These are phyloP conservation scores for Cicer bijugum DNA, from an alignment of 306 rosid genomes.

Conservation along the genomic window DNA sequence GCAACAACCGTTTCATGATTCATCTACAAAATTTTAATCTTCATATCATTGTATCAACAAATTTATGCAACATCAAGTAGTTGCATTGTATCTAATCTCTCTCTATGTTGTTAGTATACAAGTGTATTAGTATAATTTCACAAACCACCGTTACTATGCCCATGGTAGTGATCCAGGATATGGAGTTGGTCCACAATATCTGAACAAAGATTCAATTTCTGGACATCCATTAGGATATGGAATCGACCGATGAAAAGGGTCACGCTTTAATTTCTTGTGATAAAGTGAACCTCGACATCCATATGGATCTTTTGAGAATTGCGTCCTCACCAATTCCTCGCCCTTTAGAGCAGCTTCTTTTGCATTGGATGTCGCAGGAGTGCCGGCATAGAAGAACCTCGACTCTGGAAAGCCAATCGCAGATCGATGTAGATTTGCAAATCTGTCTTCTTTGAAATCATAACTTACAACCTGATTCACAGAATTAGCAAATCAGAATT, in stretches of 20 bases:
- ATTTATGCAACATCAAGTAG: conserved; percentile 4
- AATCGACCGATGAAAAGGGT: conserved; percentile 87
- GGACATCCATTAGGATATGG: conserved; percentile 93
- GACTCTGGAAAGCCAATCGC: conserved; percentile 89
- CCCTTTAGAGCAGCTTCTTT: conserved; percentile 78
- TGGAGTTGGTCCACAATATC: conserved; percentile 77
- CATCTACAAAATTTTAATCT: conserved; percentile 28
- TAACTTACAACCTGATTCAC: conserved; percentile 80
- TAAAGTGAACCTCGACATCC: conserved; percentile 83
- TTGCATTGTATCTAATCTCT: conserved; percentile 31
- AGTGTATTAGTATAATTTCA: background rate
- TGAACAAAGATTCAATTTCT: conserved; percentile 86
- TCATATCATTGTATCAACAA: conserved; percentile 26
- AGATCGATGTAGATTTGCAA: conserved; percentile 80
- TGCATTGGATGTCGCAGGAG: conserved; percentile 68
- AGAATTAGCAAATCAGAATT: conserved; percentile 37
- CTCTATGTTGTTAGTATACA: conserved; percentile 41
- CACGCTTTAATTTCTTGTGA: conserved; percentile 76
- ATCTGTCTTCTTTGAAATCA: conserved; percentile 86
- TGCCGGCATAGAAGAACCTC: conserved; percentile 80
- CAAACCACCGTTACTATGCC: conserved; percentile 39
- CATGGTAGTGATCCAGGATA: conserved; percentile 78
- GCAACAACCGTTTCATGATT: conserved; percentile 19
- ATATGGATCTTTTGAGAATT: conserved; percentile 78
- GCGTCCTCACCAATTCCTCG: conserved; percentile 79